Conservation (phyloP, 192 early-diverging fungal genomes). For the Phlyctochytrium planicorne region DNA sequence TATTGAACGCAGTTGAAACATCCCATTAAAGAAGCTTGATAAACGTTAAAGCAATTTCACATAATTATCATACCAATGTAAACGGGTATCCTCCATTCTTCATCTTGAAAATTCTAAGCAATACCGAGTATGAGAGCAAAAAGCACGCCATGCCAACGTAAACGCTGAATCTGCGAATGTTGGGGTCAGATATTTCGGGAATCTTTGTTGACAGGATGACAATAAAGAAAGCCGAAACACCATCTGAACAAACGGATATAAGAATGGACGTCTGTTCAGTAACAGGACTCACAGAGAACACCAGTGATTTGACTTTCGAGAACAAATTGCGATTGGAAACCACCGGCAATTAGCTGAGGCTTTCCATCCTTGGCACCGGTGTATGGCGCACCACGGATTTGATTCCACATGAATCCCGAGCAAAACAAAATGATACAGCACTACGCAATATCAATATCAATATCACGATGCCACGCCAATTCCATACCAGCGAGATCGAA, state of each 20-base stretch:
- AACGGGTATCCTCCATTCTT: conserved; percentile 78
- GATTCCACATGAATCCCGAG: conserved; percentile 85
- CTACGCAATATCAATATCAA: conserved; percentile 26
- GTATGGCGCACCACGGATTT: conserved; percentile 74
- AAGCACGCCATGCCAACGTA: conserved; percentile 57
- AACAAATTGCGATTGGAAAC: conserved; percentile 69
- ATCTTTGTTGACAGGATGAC: conserved; percentile 56
- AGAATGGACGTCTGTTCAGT: not conserved
- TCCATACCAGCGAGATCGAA: conserved; percentile 45
- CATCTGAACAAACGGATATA: conserved; percentile 49
- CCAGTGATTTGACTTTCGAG: conserved; percentile 74
- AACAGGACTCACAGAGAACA: conserved; percentile 60
- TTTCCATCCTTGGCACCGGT: conserved; percentile 51
- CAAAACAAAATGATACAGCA: conserved; percentile 66
- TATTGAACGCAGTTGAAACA: no score
- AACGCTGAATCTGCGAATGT: conserved; percentile 60
- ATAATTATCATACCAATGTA: no score
- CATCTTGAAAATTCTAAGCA: conserved; percentile 64
- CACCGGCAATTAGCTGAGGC: conserved; percentile 58
- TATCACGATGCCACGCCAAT: no score
- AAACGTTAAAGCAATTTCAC: no score
- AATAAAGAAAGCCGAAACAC: conserved; percentile 49
- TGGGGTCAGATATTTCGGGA: conserved; percentile 51
- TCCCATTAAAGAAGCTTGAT: no score
- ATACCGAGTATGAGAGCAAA: conserved; percentile 61